A percentile compares a stretch with the other conserved stretches of the same genome.
These are phyloP conservation scores for Phytopythium cucurbitacearum DNA, from an alignment of 352 stramenopile species.

Conservation along the genomic window DNA sequence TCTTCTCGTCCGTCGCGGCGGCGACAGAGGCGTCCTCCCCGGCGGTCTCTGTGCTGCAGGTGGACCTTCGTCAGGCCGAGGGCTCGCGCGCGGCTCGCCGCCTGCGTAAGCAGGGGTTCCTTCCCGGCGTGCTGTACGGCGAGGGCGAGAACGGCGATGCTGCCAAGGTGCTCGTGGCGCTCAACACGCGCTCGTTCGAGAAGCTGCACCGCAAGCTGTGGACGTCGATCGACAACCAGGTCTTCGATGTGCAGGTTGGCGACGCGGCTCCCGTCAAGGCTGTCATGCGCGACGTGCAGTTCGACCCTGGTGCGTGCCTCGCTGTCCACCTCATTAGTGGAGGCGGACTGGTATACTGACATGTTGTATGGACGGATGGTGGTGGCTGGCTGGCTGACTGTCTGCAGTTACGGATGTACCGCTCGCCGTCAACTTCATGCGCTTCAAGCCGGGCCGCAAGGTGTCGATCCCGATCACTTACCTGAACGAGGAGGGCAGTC, in stretches of 20 bases:
- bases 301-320: slow-evolving; percentile 54
- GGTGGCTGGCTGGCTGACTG: neutral
- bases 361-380: neutral
- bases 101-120: slow-evolving; percentile 73
- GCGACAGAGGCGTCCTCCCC: slow-evolving; percentile 2
- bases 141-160: slow-evolving; percentile 61
- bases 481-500: slow-evolving; percentile 92
- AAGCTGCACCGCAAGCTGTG: slow-evolving; percentile 82
- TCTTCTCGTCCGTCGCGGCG: slow-evolving; percentile 41
- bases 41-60: slow-evolving; percentile 30
- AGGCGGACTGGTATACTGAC: slow-evolving; percentile 9
- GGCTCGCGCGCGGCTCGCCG: slow-evolving; percentile 75
- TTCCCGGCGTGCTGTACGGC: slow-evolving; percentile 83
- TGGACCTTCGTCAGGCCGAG: slow-evolving; percentile 57
- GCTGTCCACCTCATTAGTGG: slow-evolving; percentile 75
- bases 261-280: slow-evolving; percentile 65
- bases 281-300: slow-evolving; percentile 84
- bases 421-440: slow-evolving; percentile 89
- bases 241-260: slow-evolving; percentile 77
- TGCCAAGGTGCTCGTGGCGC: slow-evolving; percentile 72
- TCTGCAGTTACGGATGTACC: slow-evolving; percentile 67
- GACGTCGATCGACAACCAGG: slow-evolving; percentile 85
- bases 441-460: slow-evolving; percentile 88
- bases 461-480: slow-evolving; percentile 91
- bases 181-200: slow-evolving; percentile 75